These are phyloP conservation scores for Nymphaea colorata DNA, from an alignment of 164 flowering plant genomes.

Conservation along the genomic window DNA sequence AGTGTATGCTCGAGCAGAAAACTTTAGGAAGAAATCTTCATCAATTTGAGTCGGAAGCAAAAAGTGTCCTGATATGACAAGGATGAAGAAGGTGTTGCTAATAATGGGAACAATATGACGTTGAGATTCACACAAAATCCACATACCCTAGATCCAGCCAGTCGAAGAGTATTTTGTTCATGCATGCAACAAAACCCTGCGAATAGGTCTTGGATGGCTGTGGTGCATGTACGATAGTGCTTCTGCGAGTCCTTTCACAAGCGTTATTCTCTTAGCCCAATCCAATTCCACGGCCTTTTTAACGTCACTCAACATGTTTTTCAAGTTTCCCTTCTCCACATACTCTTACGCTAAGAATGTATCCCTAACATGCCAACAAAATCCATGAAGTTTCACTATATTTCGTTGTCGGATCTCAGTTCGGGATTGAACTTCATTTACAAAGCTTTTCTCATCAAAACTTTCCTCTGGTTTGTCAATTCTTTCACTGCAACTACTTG, in stretches of 20 bases:
- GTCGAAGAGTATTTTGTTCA: no score
- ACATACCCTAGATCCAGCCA: no score
- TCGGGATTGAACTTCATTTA: slow-evolving; percentile 2
- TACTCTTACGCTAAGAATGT: slow-evolving; percentile 3
- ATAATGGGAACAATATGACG: no score
- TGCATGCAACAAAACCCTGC: no score
- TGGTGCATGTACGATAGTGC: slow-evolving; percentile 11
- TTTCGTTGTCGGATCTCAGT: slow-evolving; percentile 6
- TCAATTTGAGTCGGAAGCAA: no score
- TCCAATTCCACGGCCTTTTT: slow-evolving; percentile 4
- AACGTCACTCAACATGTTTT: neutral
- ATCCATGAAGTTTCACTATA: slow-evolving; percentile 7
- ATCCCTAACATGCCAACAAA: neutral
- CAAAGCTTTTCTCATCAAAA: neutral
- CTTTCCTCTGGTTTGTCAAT: neutral
- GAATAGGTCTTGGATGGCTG: slow-evolving; percentile 2
- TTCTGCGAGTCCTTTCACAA: slow-evolving; percentile 4
- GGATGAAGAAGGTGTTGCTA: no score
- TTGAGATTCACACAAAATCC: no score
- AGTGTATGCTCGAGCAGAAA: no score
- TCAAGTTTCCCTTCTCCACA: slow-evolving; percentile 9
- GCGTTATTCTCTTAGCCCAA: slow-evolving; percentile 5
- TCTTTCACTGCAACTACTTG: slow-evolving; percentile 9
- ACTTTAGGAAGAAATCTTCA: no score
- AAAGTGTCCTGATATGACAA: no score